Conservation (phyloP, 1,284 basidiomycete species). For the Mycosarcoma mackinlayi region DNA sequence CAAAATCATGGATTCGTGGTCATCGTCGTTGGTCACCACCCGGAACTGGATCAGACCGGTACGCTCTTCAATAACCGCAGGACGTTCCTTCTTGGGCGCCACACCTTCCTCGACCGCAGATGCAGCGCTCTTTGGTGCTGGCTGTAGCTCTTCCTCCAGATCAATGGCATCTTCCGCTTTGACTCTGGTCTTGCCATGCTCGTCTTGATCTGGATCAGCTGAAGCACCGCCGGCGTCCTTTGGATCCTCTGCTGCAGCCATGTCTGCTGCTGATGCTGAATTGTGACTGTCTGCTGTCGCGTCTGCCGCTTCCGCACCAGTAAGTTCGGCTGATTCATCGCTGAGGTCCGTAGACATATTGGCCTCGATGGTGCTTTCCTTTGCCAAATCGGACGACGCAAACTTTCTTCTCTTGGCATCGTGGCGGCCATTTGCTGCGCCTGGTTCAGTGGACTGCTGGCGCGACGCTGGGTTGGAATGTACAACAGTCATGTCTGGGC, state of each 20-base stretch:
- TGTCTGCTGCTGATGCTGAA: conserved; percentile 1
- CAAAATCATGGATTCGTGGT: conserved; percentile 78
- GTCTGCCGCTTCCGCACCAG: conserved; percentile 1
- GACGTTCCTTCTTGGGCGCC: conserved; percentile 66
- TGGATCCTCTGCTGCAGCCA: conserved; percentile 1
- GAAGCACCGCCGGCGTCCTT: conserved; percentile 2
- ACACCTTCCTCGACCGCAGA: conserved; percentile 45
- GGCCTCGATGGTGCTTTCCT: conserved; percentile 20
- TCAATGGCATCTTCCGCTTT: conserved; percentile 51
- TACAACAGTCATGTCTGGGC: conserved; percentile 44
- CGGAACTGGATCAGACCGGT: conserved; percentile 85
- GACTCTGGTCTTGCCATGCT: conserved; percentile 19
- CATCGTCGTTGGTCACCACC: conserved; percentile 84
- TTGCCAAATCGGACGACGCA: conserved; percentile 14
- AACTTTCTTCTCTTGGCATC: conserved; percentile 36
- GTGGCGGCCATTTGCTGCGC: conserved; percentile 18
- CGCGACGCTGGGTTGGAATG: conserved; percentile 41
- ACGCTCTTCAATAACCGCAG: conserved; percentile 83
- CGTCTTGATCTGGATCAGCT: neutral
- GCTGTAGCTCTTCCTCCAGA: conserved; percentile 32
- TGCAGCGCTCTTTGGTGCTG: conserved; percentile 38
- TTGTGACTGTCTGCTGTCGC: conserved; percentile 1
- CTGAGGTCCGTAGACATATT: conserved; percentile 42
- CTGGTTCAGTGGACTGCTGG: conserved; percentile 27
- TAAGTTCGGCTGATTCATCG: conserved; percentile 34